phyloP scores from a whole-genome alignment of 768 basidiomycete species.

The Cystoderma amianthinum region DNA sequence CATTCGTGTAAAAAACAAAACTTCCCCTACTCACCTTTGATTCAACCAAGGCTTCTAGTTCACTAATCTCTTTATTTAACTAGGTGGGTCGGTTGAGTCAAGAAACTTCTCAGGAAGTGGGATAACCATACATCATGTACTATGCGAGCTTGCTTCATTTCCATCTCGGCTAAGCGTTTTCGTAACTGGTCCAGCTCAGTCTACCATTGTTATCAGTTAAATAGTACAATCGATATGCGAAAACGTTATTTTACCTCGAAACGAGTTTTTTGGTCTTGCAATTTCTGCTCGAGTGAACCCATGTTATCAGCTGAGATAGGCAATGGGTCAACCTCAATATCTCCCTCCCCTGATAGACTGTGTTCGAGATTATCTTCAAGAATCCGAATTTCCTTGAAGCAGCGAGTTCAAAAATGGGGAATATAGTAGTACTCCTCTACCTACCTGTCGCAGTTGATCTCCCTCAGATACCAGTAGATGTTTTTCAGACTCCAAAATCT shows the following conservation, averaged over 20 bases:
- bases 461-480: slow-evolving; percentile 57
- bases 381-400: slow-evolving; percentile 58
- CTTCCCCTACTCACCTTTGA: slow-evolving; percentile 62
- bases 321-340: slow-evolving; percentile 15
- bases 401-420: too few species aligned
- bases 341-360: slow-evolving; percentile 46
- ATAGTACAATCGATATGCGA: neutral
- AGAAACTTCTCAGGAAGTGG: neutral
- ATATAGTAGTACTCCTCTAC: too few species aligned
- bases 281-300: slow-evolving; percentile 30
- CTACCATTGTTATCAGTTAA: slow-evolving; percentile 23
- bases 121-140: slow-evolving; percentile 54
- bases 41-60: slow-evolving; percentile 91
- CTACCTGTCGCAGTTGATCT: slow-evolving; percentile 69
- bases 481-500: slow-evolving; percentile 75
- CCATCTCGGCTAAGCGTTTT: slow-evolving; percentile 60
- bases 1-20: too few species aligned
- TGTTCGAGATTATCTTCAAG: slow-evolving; percentile 74
- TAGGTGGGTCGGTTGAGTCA: slow-evolving; percentile 23
- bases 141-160: slow-evolving; percentile 68
- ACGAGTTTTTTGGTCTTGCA: slow-evolving; percentile 42
- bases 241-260: slow-evolving; percentile 49
- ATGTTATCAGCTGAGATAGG: slow-evolving; percentile 10
- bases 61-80: slow-evolving; percentile 89
- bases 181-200: slow-evolving; percentile 62